Evolutionary conservation across 192 early-diverging fungal genomes (phyloP).

Genomic region (Bifiguratus adelaidae): DNA sequence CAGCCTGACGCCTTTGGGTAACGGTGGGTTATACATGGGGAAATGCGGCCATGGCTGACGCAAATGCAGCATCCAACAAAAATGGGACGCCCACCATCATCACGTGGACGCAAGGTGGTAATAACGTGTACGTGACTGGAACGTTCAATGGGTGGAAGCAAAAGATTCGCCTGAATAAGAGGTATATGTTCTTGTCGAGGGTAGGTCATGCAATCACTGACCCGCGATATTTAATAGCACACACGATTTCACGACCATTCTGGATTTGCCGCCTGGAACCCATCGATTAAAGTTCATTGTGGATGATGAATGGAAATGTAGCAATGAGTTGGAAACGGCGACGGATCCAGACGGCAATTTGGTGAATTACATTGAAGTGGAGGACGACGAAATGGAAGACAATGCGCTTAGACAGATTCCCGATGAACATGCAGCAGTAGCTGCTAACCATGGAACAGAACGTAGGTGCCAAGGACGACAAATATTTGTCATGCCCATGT

Average conservation of each 20-base stretch:
- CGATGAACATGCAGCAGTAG: too few relatives aligned
- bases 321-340: constrained; percentile 79
- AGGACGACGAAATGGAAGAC: constrained; percentile 55
- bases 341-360: constrained; percentile 92
- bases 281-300: constrained; percentile 98
- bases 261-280: constrained; percentile 88
- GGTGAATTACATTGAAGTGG: constrained; percentile 89
- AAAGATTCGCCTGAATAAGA: constrained; percentile 71
- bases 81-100: constrained; percentile 78
- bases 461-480: too few relatives aligned
- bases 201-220: neutral
- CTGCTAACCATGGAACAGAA: too few relatives aligned
- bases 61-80: neutral
- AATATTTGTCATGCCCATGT: too few relatives aligned
- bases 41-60: neutral
- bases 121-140: constrained; percentile 85
- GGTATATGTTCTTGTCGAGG: constrained; percentile 14
- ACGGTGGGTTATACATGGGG: neutral
- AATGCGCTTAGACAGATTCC: too few relatives aligned
- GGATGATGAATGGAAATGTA: constrained; percentile 97
- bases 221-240: constrained; percentile 24
- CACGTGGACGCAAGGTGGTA: constrained; percentile 75
- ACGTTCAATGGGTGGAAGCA: constrained; percentile 97
- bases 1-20: neutral
- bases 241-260: constrained; percentile 66